A percentile compares a stretch with the other conserved stretches of the same genome.
Evolutionary conservation across 176 grass and related monocot species (phyloP).

Genomic region (Secale cereale): DNA sequence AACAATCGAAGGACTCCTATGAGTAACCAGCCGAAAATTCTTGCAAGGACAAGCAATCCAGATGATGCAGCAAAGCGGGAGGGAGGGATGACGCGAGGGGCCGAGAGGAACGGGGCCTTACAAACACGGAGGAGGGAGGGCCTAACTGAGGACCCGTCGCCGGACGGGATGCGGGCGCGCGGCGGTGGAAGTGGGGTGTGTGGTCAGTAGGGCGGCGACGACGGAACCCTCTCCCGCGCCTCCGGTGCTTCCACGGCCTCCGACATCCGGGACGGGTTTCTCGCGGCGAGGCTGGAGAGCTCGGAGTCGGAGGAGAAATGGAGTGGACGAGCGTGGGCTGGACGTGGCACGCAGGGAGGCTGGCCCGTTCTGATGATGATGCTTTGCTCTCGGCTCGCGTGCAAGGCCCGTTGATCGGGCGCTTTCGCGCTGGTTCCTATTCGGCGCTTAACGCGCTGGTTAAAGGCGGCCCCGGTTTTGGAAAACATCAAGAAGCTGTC

Average conservation of each 20-base stretch:
- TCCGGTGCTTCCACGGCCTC: not conserved
- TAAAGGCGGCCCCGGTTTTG: too few relatives aligned
- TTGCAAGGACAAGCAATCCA: not conserved
- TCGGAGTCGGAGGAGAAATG: not conserved
- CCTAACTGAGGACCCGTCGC: not conserved
- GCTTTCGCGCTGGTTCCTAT: not conserved
- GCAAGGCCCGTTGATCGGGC: not conserved
- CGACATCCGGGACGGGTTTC: not conserved
- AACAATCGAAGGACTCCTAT: not conserved
- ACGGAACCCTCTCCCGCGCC: not conserved
- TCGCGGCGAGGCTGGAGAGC: not conserved
- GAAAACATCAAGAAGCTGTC: too few relatives aligned
- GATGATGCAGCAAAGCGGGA: not conserved
- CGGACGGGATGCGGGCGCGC: not conserved
- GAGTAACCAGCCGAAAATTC: not conserved
- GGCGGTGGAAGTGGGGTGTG: not conserved
- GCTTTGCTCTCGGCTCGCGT: not conserved
- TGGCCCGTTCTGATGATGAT: not conserved
- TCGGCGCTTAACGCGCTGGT: too few relatives aligned
- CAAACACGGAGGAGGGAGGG: not conserved
- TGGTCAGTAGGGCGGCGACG: not conserved
- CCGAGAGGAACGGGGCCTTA: not conserved
- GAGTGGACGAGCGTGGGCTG: not conserved
- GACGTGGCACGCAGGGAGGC: too few relatives aligned
- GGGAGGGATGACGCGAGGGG: not conserved